Evolutionary conservation across 1,139 yeast species (phyloP), one percentile per base, ranked within the genome.

Genomic region (Kodamaea ohmeri): DNA sequence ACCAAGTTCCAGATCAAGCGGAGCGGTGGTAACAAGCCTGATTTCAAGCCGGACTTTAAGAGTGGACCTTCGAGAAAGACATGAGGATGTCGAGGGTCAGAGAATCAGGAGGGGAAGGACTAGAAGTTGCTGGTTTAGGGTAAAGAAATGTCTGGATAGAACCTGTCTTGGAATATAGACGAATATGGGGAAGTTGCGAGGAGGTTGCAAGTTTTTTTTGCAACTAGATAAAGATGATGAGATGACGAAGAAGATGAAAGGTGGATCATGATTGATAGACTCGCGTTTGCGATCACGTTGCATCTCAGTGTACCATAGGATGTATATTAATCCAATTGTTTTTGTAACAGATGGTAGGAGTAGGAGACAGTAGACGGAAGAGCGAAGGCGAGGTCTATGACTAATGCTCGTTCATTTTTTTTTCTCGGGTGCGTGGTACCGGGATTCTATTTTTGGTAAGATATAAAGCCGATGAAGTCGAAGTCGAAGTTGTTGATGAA

Each of bases 1-100:
- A 71, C 92, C 20, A 80, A 81, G 58, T 83, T 89, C 52, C 86
- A 80, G 51, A 75, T 88, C 55, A 80, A 80, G 58, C 83, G 79
- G 58, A 48, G 47, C 3, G 44, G 56, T 7, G 38, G 48, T 13
- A 58, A 56, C 47, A 69, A 65, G 46, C 67, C 71, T 32, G 74
- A 73, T 44, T 66, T 71, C 50, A 75, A 71, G 54, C 79, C 76
- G 24, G 80, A 75, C 50, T 75, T 73, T 50, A 74, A 74, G 50
- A 50, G 67, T 29, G 73, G 74, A 8, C 60, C 73, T 30, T 71
- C 79, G 18, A 65, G 80, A 46, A 76, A 75, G 60, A 74, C 79
- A 32, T 70, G 48, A 44, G 4, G 17, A 20, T 6, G 17, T 7
- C 5, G 29, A 14, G 6, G 9, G 15, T 6, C 17, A 6, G 12